A percentile compares a stretch with the other conserved stretches of the same genome.
These are phyloP conservation scores for Sphaerulina musiva DNA, from an alignment of 2,329 filamentous ascomycete genomes.

Conservation along the genomic window DNA sequence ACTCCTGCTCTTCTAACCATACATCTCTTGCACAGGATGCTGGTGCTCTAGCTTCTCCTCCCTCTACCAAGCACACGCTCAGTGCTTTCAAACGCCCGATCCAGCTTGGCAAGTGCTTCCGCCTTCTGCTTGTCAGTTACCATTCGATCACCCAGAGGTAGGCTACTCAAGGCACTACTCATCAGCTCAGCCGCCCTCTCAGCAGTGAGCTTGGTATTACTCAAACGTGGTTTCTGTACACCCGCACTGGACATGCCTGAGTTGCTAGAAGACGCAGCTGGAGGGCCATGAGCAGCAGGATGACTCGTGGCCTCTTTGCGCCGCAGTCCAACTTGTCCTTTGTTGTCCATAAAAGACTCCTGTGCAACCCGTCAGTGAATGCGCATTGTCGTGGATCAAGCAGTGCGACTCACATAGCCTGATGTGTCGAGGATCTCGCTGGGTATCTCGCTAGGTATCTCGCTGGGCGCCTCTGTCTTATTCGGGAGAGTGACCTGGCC, in stretches of 20 bases:
- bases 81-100: slow-evolving; percentile 34
- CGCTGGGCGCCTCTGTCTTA: slow-evolving; percentile 36
- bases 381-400: too few relatives aligned
- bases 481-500: slow-evolving; percentile 14
- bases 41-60: slow-evolving; percentile 7
- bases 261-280: slow-evolving; percentile 8
- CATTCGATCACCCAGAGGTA: slow-evolving; percentile 37
- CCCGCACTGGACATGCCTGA: slow-evolving; percentile 7
- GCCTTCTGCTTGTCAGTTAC: slow-evolving; percentile 38
- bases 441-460: slow-evolving; percentile 45
- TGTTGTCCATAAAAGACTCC: slow-evolving; percentile 46
- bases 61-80: slow-evolving; percentile 22
- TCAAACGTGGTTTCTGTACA: slow-evolving; percentile 19
- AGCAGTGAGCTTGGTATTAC: slow-evolving; percentile 30
- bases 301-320: slow-evolving; percentile 32
- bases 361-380: slow-evolving; percentile 24
- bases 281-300: slow-evolving; percentile 18
- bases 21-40: too few relatives aligned
- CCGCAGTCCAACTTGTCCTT: slow-evolving; percentile 44
- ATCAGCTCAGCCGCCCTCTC: slow-evolving; percentile 43
- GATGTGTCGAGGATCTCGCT: slow-evolving; percentile 34
- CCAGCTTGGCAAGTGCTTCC: slow-evolving; percentile 42
- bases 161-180: slow-evolving; percentile 42
- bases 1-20: too few relatives aligned
- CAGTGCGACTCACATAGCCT: neutral